Base-by-base conservation (phyloP, 306 rosid genomes). In the Quercus bicolor region DNA sequence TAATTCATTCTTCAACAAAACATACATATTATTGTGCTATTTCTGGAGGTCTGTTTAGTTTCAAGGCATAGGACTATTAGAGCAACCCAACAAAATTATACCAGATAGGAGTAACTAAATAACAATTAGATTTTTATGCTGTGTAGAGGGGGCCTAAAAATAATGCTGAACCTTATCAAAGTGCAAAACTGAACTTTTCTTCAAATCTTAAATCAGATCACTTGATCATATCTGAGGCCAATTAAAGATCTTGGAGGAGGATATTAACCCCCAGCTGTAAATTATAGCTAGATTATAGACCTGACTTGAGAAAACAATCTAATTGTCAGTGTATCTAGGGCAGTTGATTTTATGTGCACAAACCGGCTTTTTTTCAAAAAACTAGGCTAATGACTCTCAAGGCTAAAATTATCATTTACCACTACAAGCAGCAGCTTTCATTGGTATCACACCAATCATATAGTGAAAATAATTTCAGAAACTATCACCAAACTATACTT, bases 401-500 rank as follows among this genome's bases (percentile, higher is more conserved):
- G 33, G 10, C 37, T 56, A 72, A 1, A 28, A 73, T 62, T 61
- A 12, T 74, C 54, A 40, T 68, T 43, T 70, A 13, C 51, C 51
- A 52, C 40, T 13, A 5, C 33, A 7, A 54, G 15, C 28, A 43
- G 21, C 56, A 23, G 37, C 66, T 66, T 65, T 60, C 56, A 43
- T 51, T 23, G 37, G 70, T 72, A 57, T 62, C 75, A n/a, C 54
- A 24, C 2, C 71, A 79, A 60, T 80, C 68, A 80, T 60, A 52
- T 34, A 15, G 78, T 14, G 72, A 83, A 69, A 69, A 75, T 48
- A 77, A 60, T 40, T 56, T 74, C 48, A 65, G 64, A 26, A 56
- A 75, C 20, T 28, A 76, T 61, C n/a, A 73, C 71, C 40, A 73
- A 62, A 81, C 75, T 68, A 70, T 74, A 75, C 53, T 68, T n/a